phyloP scores from a whole-genome alignment of 139 green algal genomes.

The Nannochloris sp. region DNA sequence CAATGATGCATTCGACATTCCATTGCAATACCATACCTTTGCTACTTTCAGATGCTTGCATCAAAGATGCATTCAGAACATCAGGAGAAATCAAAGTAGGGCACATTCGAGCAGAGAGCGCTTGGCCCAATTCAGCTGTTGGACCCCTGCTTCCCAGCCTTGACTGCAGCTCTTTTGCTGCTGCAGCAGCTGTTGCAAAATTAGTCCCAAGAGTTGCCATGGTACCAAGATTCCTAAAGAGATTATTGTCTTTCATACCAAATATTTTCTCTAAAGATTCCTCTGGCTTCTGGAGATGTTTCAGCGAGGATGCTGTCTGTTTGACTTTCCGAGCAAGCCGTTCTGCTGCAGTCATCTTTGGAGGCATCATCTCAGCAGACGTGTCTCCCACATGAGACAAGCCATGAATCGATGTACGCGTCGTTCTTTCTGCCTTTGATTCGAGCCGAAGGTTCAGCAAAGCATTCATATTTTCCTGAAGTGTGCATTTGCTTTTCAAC shows the following conservation, averaged over 20 bases:
- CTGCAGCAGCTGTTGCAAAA: conserved; percentile 10
- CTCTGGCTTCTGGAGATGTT: conserved; percentile 14
- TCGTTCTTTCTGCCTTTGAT: conserved; percentile 7
- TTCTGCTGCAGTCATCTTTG: conserved; percentile 1
- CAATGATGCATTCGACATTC: too few relatives aligned
- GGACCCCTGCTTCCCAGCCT: conserved; percentile 47
- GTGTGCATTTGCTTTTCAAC: conserved; percentile 8
- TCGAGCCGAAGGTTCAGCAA: conserved; percentile 19
- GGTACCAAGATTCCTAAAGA: conserved; percentile 44
- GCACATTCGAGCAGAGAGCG: conserved; percentile 31
- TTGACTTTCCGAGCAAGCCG: conserved; percentile 22
- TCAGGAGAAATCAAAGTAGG: conserved; percentile 44
- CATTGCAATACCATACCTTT: too few relatives aligned
- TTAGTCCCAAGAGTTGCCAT: conserved; percentile 21
- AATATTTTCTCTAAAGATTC: conserved; percentile 46
- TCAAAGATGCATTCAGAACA: conserved; percentile 15
- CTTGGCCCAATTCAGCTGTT: conserved; percentile 33
- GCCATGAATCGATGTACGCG: not conserved
- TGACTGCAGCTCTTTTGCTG: conserved; percentile 50
- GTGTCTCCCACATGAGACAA: not conserved
- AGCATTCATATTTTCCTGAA: conserved; percentile 28
- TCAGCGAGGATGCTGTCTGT: conserved; percentile 19
- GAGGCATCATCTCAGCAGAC: not conserved
- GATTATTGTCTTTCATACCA: conserved; percentile 49
- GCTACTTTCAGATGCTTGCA: too few relatives aligned